A percentile compares a stretch with the other conserved stretches of the same genome.
These are phyloP conservation scores for Hypoxylon sp. DNA, from an alignment of 2,329 filamentous ascomycete genomes.

Conservation along the genomic window DNA sequence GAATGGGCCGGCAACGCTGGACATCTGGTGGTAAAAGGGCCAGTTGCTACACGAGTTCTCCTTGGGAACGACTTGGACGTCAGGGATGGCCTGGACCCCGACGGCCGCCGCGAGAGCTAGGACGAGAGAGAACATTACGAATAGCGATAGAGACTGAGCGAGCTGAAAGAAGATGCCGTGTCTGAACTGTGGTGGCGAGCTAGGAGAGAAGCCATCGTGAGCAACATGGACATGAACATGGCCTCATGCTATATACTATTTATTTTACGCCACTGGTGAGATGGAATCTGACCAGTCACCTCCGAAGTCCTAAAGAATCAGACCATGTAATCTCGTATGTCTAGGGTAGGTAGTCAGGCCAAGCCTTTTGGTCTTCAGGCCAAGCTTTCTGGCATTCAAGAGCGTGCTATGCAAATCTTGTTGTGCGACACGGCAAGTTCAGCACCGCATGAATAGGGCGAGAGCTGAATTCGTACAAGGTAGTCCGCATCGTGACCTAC, in stretches of 20 bases:
- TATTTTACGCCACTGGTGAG: too few relatives aligned
- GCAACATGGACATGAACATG: too few relatives aligned
- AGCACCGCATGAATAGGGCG: too few relatives aligned
- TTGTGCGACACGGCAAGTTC: too few relatives aligned
- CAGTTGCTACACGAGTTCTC: conserved; percentile 27
- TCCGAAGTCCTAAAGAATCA: background rate
- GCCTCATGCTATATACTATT: conserved; percentile 12
- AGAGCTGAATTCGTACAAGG: too few relatives aligned
- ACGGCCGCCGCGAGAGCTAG: conserved; percentile 8
- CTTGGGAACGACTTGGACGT: conserved; percentile 18
- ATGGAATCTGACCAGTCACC: background rate
- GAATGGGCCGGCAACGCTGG: conserved; percentile 22
- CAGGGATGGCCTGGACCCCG: conserved; percentile 13
- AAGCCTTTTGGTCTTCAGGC: conserved; percentile 3
- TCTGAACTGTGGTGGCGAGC: background rate
- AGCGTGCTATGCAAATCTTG: too few relatives aligned
- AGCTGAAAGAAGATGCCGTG: background rate
- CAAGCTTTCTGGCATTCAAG: too few relatives aligned
- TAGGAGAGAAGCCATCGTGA: conserved; percentile 10
- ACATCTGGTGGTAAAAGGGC: conserved; percentile 23
- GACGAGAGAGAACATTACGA: conserved; percentile 15
- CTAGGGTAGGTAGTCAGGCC: too few relatives aligned
- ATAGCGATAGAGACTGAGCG: background rate
- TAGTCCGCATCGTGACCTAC: too few relatives aligned
- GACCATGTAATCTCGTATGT: conserved; percentile 15